Percentiles rank a stretch among this genome's conserved stretches.
phyloP scores from a whole-genome alignment of 148 eudicot genomes.

The Euryodendron excelsum region DNA sequence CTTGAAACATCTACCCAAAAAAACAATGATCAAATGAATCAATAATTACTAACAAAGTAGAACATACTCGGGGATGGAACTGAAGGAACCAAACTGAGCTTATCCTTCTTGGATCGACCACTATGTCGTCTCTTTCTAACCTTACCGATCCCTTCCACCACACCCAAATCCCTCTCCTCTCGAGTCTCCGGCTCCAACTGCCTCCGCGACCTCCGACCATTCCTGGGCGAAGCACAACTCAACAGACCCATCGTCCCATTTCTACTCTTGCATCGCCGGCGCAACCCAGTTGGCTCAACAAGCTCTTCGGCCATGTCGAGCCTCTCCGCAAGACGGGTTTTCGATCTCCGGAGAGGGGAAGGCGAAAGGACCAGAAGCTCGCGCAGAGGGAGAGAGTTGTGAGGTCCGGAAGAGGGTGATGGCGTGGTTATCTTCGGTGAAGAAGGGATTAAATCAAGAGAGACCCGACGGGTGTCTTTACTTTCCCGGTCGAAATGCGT shows the following conservation, averaged over 20 bases:
- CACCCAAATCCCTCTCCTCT: conserved; percentile 59
- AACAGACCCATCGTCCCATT: conserved; percentile 26
- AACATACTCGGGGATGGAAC: conserved; percentile 48
- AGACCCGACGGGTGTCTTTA: conserved; percentile 37
- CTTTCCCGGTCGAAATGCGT: conserved; percentile 25
- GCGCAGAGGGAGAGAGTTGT: conserved; percentile 44
- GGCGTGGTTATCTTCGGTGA: conserved; percentile 30
- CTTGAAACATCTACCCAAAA: neutral
- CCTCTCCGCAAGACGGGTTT: conserved; percentile 53
- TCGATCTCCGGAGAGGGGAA: conserved; percentile 54
- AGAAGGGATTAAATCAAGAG: conserved; percentile 50
- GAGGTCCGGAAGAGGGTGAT: conserved; percentile 42
- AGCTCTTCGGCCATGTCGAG: conserved; percentile 46
- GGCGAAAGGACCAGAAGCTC: conserved; percentile 79
- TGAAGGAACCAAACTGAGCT: conserved; percentile 32
- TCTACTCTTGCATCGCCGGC: conserved; percentile 43
- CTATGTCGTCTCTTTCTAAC: conserved; percentile 53
- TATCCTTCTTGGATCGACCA: conserved; percentile 57
- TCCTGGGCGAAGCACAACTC: conserved; percentile 52
- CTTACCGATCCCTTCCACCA: conserved; percentile 51
- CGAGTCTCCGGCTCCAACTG: conserved; percentile 46
- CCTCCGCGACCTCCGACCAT: conserved; percentile 53
- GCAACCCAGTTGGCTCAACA: conserved; percentile 29
- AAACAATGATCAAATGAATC: neutral
- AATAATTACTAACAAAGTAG: neutral